Conservation (phyloP, 768 basidiomycete species). For the Rhodocollybia butyracea region DNA sequence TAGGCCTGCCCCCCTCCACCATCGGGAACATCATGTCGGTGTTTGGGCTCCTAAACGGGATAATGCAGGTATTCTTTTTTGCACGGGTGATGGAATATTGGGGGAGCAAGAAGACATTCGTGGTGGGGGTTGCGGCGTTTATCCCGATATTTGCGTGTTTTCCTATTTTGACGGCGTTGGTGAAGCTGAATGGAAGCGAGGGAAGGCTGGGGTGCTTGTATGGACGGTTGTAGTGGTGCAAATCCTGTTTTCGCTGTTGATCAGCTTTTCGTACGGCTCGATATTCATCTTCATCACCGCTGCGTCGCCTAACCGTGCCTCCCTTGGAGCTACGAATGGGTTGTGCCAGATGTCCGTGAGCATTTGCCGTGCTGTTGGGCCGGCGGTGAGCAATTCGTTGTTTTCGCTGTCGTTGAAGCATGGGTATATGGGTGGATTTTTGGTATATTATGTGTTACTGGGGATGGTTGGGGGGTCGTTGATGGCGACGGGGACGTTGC, state of each 20-base stretch:
- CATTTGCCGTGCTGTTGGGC: slow-evolving; percentile 39
- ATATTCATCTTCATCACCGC: slow-evolving; percentile 39
- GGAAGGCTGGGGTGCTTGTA: slow-evolving; percentile 1
- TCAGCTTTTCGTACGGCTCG: slow-evolving; percentile 36
- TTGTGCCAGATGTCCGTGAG: slow-evolving; percentile 28
- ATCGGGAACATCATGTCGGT: slow-evolving; percentile 61
- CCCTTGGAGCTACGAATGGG: slow-evolving; percentile 50
- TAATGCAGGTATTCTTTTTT: slow-evolving; percentile 51
- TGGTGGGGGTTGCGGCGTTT: slow-evolving; percentile 11
- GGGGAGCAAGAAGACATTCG: slow-evolving; percentile 14
- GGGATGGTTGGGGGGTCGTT: not conserved
- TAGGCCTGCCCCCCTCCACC: slow-evolving; percentile 57
- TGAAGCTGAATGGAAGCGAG: slow-evolving; percentile 4
- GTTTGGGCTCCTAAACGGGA: slow-evolving; percentile 47
- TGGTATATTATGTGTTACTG: slow-evolving; percentile 34
- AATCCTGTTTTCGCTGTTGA: slow-evolving; percentile 13
- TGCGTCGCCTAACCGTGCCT: slow-evolving; percentile 43
- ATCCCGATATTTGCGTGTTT: slow-evolving; percentile 8
- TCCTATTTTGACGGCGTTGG: slow-evolving; percentile 1
- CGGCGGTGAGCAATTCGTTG: slow-evolving; percentile 42
- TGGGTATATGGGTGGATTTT: slow-evolving; percentile 34
- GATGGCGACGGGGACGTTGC: not conserved
- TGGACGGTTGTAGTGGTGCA: slow-evolving; percentile 9
- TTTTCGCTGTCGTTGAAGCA: slow-evolving; percentile 45
- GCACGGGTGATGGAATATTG: slow-evolving; percentile 14